Percentiles rank a stretch among this genome's conserved stretches.
These are phyloP conservation scores for Tetrahymena thermophila DNA, from an alignment of 73 alveolate genomes.

Conservation along the genomic window DNA sequence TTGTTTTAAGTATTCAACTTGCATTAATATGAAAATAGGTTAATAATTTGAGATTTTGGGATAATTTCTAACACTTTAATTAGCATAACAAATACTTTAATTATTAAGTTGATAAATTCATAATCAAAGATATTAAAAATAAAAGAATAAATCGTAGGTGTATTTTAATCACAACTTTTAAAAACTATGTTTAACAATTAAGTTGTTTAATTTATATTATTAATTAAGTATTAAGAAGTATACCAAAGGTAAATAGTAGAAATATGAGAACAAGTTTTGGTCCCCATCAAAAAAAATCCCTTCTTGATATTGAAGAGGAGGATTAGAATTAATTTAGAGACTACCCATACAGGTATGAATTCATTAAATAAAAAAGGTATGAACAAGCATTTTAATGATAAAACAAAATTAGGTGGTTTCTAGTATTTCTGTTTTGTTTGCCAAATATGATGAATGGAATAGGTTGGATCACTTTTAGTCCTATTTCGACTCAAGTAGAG, in stretches of 20 bases:
- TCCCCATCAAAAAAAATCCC: background rate
- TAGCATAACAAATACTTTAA: background rate
- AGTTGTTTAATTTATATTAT: background rate
- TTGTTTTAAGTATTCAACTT: too few relatives aligned
- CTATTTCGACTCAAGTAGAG: conserved; percentile 45
- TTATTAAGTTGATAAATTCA: background rate
- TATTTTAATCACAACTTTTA: background rate
- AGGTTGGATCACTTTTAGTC: conserved; percentile 55
- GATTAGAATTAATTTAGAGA: background rate
- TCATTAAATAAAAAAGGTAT: background rate
- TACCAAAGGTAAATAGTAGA: background rate
- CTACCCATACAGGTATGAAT: background rate
- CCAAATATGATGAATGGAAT: conserved; percentile 48
- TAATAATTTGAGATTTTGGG: background rate
- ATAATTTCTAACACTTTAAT: too few relatives aligned
- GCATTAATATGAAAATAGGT: background rate
- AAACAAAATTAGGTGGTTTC: conserved; percentile 13
- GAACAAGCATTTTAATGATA: background rate
- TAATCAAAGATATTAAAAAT: background rate
- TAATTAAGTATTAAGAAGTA: background rate
- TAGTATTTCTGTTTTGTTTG: conserved; percentile 45
- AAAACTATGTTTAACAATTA: background rate
- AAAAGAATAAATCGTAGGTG: background rate
- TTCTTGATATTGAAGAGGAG: background rate
- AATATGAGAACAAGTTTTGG: background rate